A percentile compares a stretch with the other conserved stretches of the same genome.
Evolutionary conservation across 768 basidiomycete species (phyloP).

Genomic region (Podaxis sp.): DNA sequence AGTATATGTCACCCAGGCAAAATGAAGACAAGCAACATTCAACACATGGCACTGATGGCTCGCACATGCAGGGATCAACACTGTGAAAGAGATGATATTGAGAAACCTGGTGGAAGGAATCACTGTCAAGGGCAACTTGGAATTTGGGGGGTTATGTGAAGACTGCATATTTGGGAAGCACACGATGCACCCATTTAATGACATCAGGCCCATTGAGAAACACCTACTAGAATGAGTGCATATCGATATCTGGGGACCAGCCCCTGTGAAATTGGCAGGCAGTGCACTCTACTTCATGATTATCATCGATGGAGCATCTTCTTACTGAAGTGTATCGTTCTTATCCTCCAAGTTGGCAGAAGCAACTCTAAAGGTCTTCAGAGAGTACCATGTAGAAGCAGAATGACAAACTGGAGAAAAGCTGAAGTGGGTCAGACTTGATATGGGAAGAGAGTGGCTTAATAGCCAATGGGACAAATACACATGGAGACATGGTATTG

Average conservation of each 20-base stretch:
- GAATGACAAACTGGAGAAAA: constrained; percentile 19
- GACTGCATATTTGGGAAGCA: constrained; percentile 29
- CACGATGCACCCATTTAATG: constrained; percentile 22
- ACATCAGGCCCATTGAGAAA: constrained; percentile 14
- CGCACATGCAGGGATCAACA: constrained; percentile 19
- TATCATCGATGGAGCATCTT: constrained; percentile 22
- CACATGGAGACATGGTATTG: not conserved
- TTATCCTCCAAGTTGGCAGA: constrained; percentile 24
- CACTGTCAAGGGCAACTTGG: constrained; percentile 11
- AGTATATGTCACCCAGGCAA: no score
- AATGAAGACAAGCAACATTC: constrained; percentile 7
- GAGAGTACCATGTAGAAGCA: constrained; percentile 12
- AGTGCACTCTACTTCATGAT: constrained; percentile 27
- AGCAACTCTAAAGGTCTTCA: constrained; percentile 16
- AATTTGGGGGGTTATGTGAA: constrained; percentile 20
- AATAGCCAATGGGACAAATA: not conserved
- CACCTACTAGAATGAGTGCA: constrained; percentile 20
- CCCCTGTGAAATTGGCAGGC: constrained; percentile 16
- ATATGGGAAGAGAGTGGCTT: constrained; percentile 21
- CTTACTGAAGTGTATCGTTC: constrained; percentile 18
- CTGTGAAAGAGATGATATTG: constrained; percentile 17
- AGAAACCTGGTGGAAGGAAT: constrained; percentile 24
- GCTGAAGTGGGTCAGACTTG: constrained; percentile 3
- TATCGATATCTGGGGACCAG: constrained; percentile 28
- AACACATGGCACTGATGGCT: constrained; percentile 29